A percentile compares a stretch with the other conserved stretches of the same genome.
These are phyloP conservation scores for Sphaceloma murrayae DNA, from an alignment of 2,329 filamentous ascomycete genomes.

Conservation along the genomic window DNA sequence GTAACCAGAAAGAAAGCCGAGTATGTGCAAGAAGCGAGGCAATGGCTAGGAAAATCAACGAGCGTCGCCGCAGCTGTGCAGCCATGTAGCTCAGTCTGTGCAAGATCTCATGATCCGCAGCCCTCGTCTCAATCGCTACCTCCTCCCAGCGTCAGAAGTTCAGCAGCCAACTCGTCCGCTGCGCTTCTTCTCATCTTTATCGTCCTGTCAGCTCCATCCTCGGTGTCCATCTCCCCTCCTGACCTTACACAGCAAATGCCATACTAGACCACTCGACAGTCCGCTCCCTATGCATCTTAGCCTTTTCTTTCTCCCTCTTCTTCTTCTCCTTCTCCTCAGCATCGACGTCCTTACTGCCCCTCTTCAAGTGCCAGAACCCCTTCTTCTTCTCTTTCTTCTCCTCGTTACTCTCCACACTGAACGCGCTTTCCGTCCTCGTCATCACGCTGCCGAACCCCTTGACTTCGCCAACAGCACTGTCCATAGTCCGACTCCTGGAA, in stretches of 20 bases:
- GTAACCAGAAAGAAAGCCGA: neutral
- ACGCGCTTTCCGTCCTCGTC: conserved; percentile 1
- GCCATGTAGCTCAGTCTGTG: neutral
- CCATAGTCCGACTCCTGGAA: conserved; percentile 1
- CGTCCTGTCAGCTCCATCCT: neutral
- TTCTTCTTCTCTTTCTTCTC: conserved; percentile 6
- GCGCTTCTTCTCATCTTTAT: conserved; percentile 5
- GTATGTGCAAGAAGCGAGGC: conserved; percentile 9
- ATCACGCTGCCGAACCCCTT: neutral
- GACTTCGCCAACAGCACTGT: neutral
- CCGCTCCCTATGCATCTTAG: conserved; percentile 1
- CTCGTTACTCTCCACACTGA: conserved; percentile 1
- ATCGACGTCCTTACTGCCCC: conserved; percentile 42
- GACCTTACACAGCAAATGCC: conserved; percentile 12
- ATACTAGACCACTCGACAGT: conserved; percentile 10
- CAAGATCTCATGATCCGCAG: neutral
- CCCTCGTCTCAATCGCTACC: no score
- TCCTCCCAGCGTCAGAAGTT: no score
- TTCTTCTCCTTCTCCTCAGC: conserved; percentile 29
- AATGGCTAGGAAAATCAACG: neutral
- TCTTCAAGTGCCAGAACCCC: conserved; percentile 3
- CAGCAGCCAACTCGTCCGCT: conserved; percentile 8
- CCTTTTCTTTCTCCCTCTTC: conserved; percentile 5
- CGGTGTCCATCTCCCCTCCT: neutral
- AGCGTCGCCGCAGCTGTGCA: neutral